Evolutionary conservation across 805 yeast genomes (phyloP).

Genomic region (Candida koratica): DNA sequence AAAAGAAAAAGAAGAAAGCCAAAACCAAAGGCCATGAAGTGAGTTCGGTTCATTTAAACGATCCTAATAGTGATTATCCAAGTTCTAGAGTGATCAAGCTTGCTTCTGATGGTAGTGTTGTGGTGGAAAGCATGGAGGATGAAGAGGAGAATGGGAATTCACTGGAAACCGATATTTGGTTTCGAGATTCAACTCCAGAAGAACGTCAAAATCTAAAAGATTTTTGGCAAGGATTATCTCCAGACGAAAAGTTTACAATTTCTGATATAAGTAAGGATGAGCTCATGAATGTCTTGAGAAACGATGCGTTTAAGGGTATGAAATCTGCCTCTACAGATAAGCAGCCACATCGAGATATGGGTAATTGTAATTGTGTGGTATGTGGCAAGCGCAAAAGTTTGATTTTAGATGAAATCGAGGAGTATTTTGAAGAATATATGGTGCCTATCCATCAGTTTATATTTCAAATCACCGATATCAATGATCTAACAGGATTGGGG

Average conservation of each 20-base stretch:
- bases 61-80: conserved; percentile 65
- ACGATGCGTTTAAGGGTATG: conserved; percentile 15
- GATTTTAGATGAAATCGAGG: conserved; percentile 72
- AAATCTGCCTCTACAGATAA: conserved; percentile 6
- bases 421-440: conserved; percentile 65
- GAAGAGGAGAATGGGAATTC: background rate
- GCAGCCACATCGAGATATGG: conserved; percentile 10
- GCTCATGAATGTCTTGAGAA: conserved; percentile 60
- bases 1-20: conserved; percentile 26
- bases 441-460: conserved; percentile 40
- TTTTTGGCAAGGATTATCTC: conserved; percentile 64
- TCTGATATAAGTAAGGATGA: conserved; percentile 66
- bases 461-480: conserved; percentile 37
- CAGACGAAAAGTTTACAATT: conserved; percentile 57
- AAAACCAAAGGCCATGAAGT: conserved; percentile 22
- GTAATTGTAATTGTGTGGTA: conserved; percentile 61
- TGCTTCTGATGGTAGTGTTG: conserved; percentile 71
- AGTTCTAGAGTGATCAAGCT: conserved; percentile 66
- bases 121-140: conserved; percentile 56
- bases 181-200: conserved; percentile 42
- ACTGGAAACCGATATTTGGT: conserved; percentile 32
- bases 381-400: conserved; percentile 74
- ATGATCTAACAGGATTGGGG: conserved; percentile 34
- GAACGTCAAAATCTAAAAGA: conserved; percentile 49
- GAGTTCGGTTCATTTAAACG: conserved; percentile 45